Evolutionary conservation across 2,329 filamentous ascomycete genomes (phyloP), one percentile per base, ranked within the genome.

Genomic region (Cercospora zeina): DNA sequence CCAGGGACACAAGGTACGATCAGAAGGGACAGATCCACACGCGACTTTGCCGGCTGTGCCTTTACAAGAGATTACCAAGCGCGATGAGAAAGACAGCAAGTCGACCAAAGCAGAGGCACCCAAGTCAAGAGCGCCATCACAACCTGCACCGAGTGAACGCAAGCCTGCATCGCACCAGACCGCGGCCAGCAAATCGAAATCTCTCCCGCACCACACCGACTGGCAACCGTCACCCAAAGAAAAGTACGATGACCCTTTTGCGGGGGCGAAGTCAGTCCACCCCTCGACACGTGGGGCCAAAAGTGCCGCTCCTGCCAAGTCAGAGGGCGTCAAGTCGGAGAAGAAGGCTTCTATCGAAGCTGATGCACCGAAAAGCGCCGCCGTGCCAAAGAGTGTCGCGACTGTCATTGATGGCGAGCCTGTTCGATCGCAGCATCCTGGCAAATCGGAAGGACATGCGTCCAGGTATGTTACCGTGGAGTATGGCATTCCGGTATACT

Each of bases 71-170:
- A 58, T 21, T 1, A 9, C 42, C 11, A 45, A 31, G 11, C 56
- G 27, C 19, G 56, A 45, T 24, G 56, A 58, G 31, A 58, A 34
- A 36, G 56, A 58, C 30, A 58, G 31, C 42, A 58, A 50, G 24
- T 58, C 56, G 3, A 58, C 56, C 6, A 58, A 58, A 36, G 56
- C 56, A 6, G 56, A 58, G 31, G 27, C 56, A 6, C 19, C 49
- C 9, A 60, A 60, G 42, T 45, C 58, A 30, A 21, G 58, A 54
- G 58, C 58, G 14, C 47, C 49, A 33, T 60, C 58, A 16, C 58
- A 60, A 14, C 33, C 47, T 33, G 30, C 47, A 13, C 19, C 58
- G 24, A 60, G 27, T 45, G 58, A 47, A 34, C 21, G 50, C 16
- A 60, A 31, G 31, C 56, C 56, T 36, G 34, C 56, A 14, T 58